phyloP scores from a whole-genome alignment of 441 rosid species.

The Manihot esculenta region DNA sequence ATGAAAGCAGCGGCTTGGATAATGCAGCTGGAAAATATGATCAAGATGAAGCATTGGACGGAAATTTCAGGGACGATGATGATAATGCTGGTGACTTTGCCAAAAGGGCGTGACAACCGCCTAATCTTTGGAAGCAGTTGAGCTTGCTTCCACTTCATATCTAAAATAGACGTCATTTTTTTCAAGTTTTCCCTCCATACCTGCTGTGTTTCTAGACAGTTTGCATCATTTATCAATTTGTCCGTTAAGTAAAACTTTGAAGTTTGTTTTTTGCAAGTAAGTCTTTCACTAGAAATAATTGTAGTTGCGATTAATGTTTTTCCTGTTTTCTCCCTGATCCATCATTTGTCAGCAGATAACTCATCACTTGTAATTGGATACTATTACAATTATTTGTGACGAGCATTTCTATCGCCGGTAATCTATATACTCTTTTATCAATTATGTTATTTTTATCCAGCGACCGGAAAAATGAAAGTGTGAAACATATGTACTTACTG shows the following conservation, averaged over 20 bases:
- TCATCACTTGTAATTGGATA: no score
- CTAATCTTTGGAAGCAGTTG: background rate
- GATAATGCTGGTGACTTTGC: slow-evolving; percentile 46
- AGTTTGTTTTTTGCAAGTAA: background rate
- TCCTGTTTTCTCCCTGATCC: background rate
- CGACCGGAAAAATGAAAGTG: no score
- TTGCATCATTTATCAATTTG: slow-evolving; percentile 14
- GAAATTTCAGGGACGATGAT: slow-evolving; percentile 40
- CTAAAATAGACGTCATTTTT: slow-evolving; percentile 11
- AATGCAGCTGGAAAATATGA: slow-evolving; percentile 27
- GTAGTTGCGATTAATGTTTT: background rate
- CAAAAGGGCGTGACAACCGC: slow-evolving; percentile 59
- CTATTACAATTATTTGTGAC: no score
- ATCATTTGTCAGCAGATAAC: background rate
- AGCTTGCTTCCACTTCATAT: background rate
- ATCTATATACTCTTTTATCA: no score
- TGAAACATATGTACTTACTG: no score
- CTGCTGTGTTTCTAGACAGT: background rate
- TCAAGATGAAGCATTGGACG: slow-evolving; percentile 24
- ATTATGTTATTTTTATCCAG: no score
- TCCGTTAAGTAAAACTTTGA: background rate
- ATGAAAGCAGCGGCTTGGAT: slow-evolving; percentile 23
- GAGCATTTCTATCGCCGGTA: no score
- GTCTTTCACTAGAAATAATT: slow-evolving; percentile 23
- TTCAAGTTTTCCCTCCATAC: background rate